These are phyloP conservation scores for Pleochaeta shiraiana DNA, from an alignment of 2,329 filamentous ascomycete genomes.

Conservation along the genomic window DNA sequence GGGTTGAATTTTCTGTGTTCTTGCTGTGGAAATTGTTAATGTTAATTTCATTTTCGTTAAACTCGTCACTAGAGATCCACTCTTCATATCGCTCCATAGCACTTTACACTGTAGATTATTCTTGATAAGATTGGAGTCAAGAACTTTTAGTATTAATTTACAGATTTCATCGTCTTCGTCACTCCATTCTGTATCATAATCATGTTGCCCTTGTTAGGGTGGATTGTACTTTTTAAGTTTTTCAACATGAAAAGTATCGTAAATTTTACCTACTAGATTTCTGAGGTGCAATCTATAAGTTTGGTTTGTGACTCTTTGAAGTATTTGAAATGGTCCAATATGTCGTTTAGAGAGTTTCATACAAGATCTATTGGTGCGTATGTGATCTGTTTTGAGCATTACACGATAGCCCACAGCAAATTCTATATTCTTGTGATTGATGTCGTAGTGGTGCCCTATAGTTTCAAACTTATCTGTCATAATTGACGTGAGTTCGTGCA, in stretches of 20 bases:
- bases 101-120: too few relatives aligned
- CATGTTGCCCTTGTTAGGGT: not conserved
- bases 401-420: not conserved
- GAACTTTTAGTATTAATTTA: too few relatives aligned
- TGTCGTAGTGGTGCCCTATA: not conserved
- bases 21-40: too few relatives aligned
- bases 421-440: not conserved
- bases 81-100: too few relatives aligned
- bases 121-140: too few relatives aligned
- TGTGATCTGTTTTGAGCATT: not conserved
- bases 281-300: not conserved
- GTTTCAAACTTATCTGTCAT: too few relatives aligned
- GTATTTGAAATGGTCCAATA: not conserved
- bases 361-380: not conserved
- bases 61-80: too few relatives aligned
- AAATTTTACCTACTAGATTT: not conserved
- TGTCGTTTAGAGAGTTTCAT: not conserved
- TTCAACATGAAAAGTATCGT: not conserved
- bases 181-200: not conserved
- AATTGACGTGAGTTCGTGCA: too few relatives aligned
- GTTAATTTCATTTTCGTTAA: too few relatives aligned
- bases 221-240: not conserved
- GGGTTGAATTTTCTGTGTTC: too few relatives aligned
- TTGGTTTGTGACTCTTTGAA: not conserved
- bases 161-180: not conserved